Evolutionary conservation across 2,329 filamentous ascomycete genomes (phyloP), one percentile per base, ranked within the genome.

Genomic region (Colletotrichum sp.): DNA sequence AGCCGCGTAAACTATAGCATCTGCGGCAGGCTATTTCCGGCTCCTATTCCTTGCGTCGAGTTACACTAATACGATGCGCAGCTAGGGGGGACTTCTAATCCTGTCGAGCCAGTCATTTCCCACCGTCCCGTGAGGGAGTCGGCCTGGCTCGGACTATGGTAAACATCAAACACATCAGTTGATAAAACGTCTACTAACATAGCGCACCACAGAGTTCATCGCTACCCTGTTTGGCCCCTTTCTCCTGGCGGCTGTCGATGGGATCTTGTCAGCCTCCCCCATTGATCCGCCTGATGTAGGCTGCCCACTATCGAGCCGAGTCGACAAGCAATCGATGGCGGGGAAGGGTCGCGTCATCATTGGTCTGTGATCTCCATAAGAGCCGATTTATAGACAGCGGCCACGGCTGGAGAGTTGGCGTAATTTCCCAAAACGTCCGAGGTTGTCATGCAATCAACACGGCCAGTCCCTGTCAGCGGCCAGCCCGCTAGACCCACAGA

Each of bases 361-460:
- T 77, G 74, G 73, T 51, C 72, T 67, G 69, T 70, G 80, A 82
- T 82, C 77, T 78, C 77, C 81, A 82, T 83, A 84, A 80, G 79
- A 83, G 79, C 80, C 78, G 79, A 81, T 71, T 77, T 85, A 84
- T 83, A 79, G 81, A 76, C 78, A 78, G 78, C 76, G 78, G 78
- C 74, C 76, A 79, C 80, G 81, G 79, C 77, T 82, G 83, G 68
- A 82, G 77, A 80, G 73, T 79, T 81, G 81, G 77, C 81, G 80
- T 79, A 85, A 86, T 86, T 86, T 87, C 85, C 86, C 82, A 85
- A 86, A 82, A 66, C 74, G 79, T 82, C 79, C 77, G 78, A 78
- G 78, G 76, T 84, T 82, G 81, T 87, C 78, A 87, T 87, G 86
- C 85, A 80, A 80, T 63, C 72, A 78, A 76, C 75, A 76, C 78